These are phyloP conservation scores for Neurospora sp. DNA, from an alignment of 495 filamentous ascomycete species.

Conservation along the genomic window DNA sequence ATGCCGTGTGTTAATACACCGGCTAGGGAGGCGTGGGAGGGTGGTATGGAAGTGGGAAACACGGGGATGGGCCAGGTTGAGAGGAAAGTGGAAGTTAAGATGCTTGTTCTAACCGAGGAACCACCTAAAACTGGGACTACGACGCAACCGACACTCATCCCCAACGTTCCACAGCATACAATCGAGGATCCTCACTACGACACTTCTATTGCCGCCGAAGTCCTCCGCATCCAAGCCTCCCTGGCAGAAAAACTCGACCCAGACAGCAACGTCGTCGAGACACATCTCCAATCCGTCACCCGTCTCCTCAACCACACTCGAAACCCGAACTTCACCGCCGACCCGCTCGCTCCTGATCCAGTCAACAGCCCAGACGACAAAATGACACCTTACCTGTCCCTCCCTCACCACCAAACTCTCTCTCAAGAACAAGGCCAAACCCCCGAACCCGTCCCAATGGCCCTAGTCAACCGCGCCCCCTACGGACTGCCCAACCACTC, in stretches of 20 bases:
- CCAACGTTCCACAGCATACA: constrained; percentile 44
- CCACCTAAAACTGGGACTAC: not conserved
- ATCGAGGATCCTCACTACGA: constrained; percentile 55
- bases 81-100: not conserved
- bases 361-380: constrained; percentile 31
- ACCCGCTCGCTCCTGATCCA: constrained; percentile 35
- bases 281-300: constrained; percentile 43
- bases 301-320: constrained; percentile 55
- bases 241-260: constrained; percentile 33
- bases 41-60: not conserved
- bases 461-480: constrained; percentile 57
- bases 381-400: constrained; percentile 52
- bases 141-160: constrained; percentile 7
- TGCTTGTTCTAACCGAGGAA: not conserved
- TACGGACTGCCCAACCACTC: constrained; percentile 52
- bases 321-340: constrained; percentile 39
- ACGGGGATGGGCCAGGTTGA: not conserved
- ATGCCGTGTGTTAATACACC: constrained; percentile 46
- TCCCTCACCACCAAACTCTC: constrained; percentile 10
- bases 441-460: constrained; percentile 55
- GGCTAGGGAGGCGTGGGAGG: constrained; percentile 24
- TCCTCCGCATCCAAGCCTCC: constrained; percentile 46
- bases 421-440: constrained; percentile 20
- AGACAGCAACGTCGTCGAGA: constrained; percentile 23
- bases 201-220: constrained; percentile 44